Percentiles rank a stretch among this genome's conserved stretches.
Conservation (phyloP, 495 filamentous ascomycete genomes). For the Podospora bellae-mahoneyi region DNA sequence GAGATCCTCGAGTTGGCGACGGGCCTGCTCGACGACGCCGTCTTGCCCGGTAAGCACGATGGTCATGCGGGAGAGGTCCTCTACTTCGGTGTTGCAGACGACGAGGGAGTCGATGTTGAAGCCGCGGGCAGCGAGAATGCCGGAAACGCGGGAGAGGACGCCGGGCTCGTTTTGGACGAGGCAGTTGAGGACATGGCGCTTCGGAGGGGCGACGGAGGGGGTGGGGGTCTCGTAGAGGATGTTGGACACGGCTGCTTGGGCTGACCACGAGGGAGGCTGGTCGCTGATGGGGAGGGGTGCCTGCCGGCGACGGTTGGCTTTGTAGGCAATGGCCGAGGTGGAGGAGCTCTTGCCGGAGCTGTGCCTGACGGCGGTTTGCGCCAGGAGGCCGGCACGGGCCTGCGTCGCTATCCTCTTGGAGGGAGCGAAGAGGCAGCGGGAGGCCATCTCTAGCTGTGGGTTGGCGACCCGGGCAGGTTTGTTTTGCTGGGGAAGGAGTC, state of each 20-base stretch:
- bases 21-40: conserved; percentile 95
- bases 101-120: conserved; percentile 99
- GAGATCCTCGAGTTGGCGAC: conserved; percentile 90
- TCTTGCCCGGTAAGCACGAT: conserved; percentile 95
- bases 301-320: conserved; percentile 87
- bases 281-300: conserved; percentile 76
- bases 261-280: conserved; percentile 78
- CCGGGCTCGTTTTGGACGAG: conserved; percentile 98
- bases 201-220: conserved; percentile 76
- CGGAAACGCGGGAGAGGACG: conserved; percentile 92
- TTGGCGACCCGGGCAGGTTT: conserved; percentile 28
- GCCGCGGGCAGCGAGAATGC: conserved; percentile 90
- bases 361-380: conserved; percentile 25
- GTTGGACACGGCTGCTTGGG: conserved; percentile 90
- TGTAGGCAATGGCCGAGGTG: conserved; percentile 93
- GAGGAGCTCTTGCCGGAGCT: conserved; percentile 54
- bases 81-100: conserved; percentile 97
- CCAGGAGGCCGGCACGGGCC: conserved; percentile 22
- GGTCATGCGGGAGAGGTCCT: conserved; percentile 95
- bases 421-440: conserved; percentile 40
- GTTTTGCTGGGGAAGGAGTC: conserved; percentile 3
- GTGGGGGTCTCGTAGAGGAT: conserved; percentile 98
- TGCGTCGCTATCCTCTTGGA: conserved; percentile 34
- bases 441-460: conserved; percentile 37
- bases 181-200: conserved; percentile 94